Percentiles rank a stretch among this genome's conserved stretches.
Conservation (phyloP, 1,284 basidiomycete genomes). For the Sporisorium graminicola region DNA sequence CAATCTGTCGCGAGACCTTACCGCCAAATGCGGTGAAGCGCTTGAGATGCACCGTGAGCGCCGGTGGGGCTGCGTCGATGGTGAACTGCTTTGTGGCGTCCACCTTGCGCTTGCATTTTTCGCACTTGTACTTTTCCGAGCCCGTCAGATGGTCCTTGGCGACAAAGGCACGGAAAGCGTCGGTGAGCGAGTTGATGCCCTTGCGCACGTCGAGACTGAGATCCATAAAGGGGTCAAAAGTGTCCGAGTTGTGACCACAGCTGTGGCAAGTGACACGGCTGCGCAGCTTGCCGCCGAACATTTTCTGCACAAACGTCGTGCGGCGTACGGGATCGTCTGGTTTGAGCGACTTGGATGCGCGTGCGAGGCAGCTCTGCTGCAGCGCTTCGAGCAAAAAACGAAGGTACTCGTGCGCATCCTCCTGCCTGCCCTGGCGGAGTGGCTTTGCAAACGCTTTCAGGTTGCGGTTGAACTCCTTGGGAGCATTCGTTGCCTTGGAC, state of each 20-base stretch:
- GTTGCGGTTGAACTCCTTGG: conserved; percentile 58
- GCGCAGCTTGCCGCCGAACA: conserved; percentile 91
- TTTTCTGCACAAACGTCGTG: conserved; percentile 91
- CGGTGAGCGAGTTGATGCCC: conserved; percentile 76
- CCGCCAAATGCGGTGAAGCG: conserved; percentile 87
- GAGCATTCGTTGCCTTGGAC: conserved; percentile 37
- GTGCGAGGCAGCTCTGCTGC: conserved; percentile 85
- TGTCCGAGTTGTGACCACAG: conserved; percentile 91
- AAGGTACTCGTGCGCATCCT: conserved; percentile 98
- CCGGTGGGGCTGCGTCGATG: conserved; percentile 85
- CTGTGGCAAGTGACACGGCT: conserved; percentile 90
- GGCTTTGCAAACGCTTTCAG: conserved; percentile 84
- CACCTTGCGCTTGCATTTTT: conserved; percentile 91
- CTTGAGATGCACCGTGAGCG: conserved; percentile 97
- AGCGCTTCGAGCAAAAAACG: conserved; percentile 92
- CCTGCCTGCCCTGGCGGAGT: conserved; percentile 89
- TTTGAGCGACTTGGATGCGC: conserved; percentile 77
- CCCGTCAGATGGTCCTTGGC: conserved; percentile 86
- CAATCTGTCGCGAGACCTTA: conserved; percentile 77
- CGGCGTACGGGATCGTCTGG: conserved; percentile 76
- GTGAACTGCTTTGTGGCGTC: conserved; percentile 89
- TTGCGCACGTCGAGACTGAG: conserved; percentile 74
- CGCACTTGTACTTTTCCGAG: conserved; percentile 97
- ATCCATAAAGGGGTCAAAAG: conserved; percentile 94
- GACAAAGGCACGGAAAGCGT: conserved; percentile 85